phyloP scores from a whole-genome alignment of 768 basidiomycete genomes.

The Boletus rubroflammeus region DNA sequence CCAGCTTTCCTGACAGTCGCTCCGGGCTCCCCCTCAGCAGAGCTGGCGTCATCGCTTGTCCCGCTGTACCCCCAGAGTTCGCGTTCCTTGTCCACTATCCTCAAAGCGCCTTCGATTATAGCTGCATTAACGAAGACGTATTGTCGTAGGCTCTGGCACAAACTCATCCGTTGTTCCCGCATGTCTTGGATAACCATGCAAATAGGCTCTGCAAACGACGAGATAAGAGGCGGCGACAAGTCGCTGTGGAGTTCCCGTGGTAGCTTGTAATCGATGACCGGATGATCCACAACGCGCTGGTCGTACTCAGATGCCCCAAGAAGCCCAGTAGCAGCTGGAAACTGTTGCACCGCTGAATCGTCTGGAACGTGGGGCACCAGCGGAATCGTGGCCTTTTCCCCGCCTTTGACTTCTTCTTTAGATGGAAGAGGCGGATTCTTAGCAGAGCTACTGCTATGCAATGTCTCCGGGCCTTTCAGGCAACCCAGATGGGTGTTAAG shows the following conservation, averaged over 20 bases:
- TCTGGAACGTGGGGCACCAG: not conserved
- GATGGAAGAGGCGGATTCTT: not conserved
- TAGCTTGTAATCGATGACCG: constrained; percentile 52
- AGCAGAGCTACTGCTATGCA: not conserved
- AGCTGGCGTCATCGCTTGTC: constrained; percentile 21
- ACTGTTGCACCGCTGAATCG: not conserved
- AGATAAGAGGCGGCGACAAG: constrained; percentile 55
- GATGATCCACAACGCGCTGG: constrained; percentile 8
- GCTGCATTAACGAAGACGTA: constrained; percentile 92
- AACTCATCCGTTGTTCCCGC: constrained; percentile 93
- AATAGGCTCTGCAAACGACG: constrained; percentile 71
- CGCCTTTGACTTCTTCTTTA: not conserved
- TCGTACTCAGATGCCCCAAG: constrained; percentile 6
- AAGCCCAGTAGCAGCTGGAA: not conserved
- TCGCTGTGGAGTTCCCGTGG: constrained; percentile 58
- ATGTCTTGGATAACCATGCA: constrained; percentile 85
- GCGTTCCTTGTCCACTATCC: constrained; percentile 71
- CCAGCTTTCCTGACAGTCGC: constrained; percentile 8
- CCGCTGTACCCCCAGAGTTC: constrained; percentile 32
- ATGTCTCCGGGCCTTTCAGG: not conserved
- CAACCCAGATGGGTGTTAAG: constrained; percentile 1
- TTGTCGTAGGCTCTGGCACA: constrained; percentile 92
- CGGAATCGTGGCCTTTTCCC: not conserved
- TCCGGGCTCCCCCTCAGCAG: constrained; percentile 10
- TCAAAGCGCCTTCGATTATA: constrained; percentile 74